Percentiles rank a stretch among this genome's conserved stretches.
These are phyloP conservation scores for Candida succiphila DNA, from an alignment of 805 yeast genomes.

Conservation along the genomic window DNA sequence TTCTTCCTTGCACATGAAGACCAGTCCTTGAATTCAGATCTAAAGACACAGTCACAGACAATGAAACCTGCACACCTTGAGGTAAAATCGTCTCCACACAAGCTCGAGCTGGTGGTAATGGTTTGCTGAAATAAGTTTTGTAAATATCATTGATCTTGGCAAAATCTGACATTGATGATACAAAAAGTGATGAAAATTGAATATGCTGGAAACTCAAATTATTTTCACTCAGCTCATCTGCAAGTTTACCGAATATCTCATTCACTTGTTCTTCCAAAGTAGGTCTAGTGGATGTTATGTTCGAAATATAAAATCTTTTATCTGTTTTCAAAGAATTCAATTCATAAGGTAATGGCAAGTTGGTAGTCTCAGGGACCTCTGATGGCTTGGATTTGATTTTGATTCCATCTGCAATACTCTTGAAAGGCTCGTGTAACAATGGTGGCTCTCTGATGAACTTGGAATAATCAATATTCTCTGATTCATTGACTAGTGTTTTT, in stretches of 20 bases:
- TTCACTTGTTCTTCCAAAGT: conserved; percentile 33
- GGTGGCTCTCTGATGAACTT: conserved; percentile 21
- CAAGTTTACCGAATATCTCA: conserved; percentile 39
- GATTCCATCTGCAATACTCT: conserved; percentile 8
- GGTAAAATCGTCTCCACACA: conserved; percentile 62
- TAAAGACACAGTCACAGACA: conserved; percentile 49
- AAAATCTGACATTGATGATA: conserved; percentile 60
- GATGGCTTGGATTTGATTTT: neutral
- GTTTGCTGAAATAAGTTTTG: conserved; percentile 38
- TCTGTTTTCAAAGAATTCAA: conserved; percentile 13
- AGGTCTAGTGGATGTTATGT: conserved; percentile 23
- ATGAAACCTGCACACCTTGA: conserved; percentile 27
- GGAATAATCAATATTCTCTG: conserved; percentile 6
- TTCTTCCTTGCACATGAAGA: conserved; percentile 82
- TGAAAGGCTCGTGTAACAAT: conserved; percentile 31
- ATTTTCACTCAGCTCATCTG: conserved; percentile 20
- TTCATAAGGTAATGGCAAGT: neutral
- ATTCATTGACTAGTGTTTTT: conserved; percentile 11
- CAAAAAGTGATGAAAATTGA: conserved; percentile 49
- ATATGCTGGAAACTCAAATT: conserved; percentile 33
- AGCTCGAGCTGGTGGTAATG: conserved; percentile 81
- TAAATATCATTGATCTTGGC: conserved; percentile 53
- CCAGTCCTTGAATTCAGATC: conserved; percentile 41
- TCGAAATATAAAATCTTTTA: conserved; percentile 31
- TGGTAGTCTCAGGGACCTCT: neutral